Conservation (phyloP, 495 filamentous ascomycete species). For the Mycothermus thermophilus region DNA sequence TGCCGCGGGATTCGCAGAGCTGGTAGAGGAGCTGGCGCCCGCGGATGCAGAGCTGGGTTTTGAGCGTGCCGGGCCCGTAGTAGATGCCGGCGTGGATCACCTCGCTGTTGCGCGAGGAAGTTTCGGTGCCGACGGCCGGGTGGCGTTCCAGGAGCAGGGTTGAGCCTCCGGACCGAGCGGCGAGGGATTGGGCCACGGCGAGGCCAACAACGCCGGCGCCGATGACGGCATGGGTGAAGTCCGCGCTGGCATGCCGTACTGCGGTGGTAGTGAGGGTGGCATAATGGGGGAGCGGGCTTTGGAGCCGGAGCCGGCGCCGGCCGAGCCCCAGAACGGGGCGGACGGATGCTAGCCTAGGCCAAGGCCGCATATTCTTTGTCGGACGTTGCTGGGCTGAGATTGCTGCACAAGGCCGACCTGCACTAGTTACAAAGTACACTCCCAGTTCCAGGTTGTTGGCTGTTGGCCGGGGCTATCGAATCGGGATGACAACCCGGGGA, state of each 20-base stretch:
- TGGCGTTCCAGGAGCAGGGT: slow-evolving; percentile 80
- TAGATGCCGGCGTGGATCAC: slow-evolving; percentile 95
- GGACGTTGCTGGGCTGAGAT: too few species aligned
- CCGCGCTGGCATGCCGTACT: too few species aligned
- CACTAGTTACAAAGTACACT: too few species aligned
- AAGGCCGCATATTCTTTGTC: too few species aligned
- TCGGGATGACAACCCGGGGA: too few species aligned
- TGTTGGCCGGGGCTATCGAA: too few species aligned
- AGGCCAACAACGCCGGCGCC: slow-evolving; percentile 87
- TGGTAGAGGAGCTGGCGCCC: slow-evolving; percentile 68
- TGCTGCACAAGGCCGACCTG: too few species aligned
- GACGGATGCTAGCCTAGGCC: too few species aligned
- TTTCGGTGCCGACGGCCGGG: slow-evolving; percentile 69
- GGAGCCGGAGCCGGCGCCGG: slow-evolving; percentile 14
- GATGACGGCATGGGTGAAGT: slow-evolving; percentile 81
- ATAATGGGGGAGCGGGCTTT: slow-evolving; percentile 11
- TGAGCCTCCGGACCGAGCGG: slow-evolving; percentile 38
- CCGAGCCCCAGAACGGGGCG: too few species aligned
- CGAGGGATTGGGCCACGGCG: slow-evolving; percentile 67
- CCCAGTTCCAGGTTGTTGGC: too few species aligned
- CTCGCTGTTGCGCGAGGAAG: slow-evolving; percentile 86
- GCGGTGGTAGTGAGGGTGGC: too few species aligned
- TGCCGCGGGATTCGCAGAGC: slow-evolving; percentile 49
- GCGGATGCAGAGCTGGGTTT: slow-evolving; percentile 67
- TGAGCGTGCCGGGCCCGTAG: slow-evolving; percentile 64